Evolutionary conservation across 768 basidiomycete species (phyloP).

Genomic region (Saitozyma podzolica): DNA sequence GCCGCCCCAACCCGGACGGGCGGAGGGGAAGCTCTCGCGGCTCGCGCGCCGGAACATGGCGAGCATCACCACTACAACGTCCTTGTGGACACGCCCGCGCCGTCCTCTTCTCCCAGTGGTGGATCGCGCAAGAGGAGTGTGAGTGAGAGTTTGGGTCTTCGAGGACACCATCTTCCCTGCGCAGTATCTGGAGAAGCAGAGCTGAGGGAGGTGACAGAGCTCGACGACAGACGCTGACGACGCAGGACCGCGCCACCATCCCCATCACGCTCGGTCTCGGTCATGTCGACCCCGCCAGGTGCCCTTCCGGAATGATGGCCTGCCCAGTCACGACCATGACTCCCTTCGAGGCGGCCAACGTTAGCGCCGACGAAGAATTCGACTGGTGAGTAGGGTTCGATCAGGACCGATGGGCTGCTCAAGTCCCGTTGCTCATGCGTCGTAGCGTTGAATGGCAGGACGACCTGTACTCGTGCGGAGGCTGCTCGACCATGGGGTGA

Average conservation of each 20-base stretch:
- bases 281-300: neutral
- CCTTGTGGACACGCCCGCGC: too few species aligned
- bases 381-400: slow-evolving; percentile 20
- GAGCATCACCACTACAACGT: too few species aligned
- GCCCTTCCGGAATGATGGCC: neutral
- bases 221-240: too few species aligned
- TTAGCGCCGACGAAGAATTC: slow-evolving; percentile 6
- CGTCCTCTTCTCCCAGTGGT: too few species aligned
- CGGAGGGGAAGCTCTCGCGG: too few species aligned
- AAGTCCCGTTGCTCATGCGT: slow-evolving; percentile 1
- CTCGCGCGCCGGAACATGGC: too few species aligned
- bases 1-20: too few species aligned
- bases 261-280: neutral
- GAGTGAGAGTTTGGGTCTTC: too few species aligned
- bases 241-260: neutral
- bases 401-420: neutral
- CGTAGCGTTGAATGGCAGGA: slow-evolving; percentile 19
- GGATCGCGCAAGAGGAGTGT: too few species aligned
- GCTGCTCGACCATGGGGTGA: slow-evolving; percentile 8
- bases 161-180: too few species aligned
- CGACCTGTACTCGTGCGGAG: slow-evolving; percentile 32
- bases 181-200: too few species aligned
- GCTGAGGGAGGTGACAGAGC: too few species aligned
- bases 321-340: neutral
- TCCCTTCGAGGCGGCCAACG: neutral